A percentile compares a stretch with the other conserved stretches of the same genome.
phyloP scores from a whole-genome alignment of 73 alveolate species.

The Symbiodinium natans region DNA sequence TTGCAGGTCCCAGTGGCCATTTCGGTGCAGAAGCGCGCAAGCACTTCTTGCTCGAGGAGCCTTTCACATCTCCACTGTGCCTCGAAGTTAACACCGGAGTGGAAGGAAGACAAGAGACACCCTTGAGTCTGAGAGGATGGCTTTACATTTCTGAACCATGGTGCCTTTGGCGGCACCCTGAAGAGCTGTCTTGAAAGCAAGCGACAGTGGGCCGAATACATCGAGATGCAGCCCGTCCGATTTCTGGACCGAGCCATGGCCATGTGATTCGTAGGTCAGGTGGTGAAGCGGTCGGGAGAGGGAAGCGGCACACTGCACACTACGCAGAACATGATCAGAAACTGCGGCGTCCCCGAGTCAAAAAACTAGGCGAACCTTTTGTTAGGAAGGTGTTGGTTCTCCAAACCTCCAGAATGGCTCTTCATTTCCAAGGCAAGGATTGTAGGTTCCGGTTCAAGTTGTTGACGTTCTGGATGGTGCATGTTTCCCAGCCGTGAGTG shows the following conservation, averaged over 20 bases:
- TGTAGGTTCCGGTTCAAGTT: too few relatives aligned
- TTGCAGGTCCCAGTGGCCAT: constrained; percentile 85
- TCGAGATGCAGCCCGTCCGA: constrained; percentile 92
- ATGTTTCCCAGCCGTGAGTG: too few relatives aligned
- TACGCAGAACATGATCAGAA: too few relatives aligned
- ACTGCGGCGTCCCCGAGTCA: too few relatives aligned
- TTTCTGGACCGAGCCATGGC: constrained; percentile 60
- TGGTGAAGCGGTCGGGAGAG: neutral
- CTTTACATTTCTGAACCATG: constrained; percentile 83
- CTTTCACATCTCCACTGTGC: neutral
- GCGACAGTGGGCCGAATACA: constrained; percentile 49
- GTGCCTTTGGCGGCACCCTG: constrained; percentile 87
- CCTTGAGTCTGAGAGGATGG: constrained; percentile 46
- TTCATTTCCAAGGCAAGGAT: too few relatives aligned
- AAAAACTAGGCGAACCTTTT: too few relatives aligned
- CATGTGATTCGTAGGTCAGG: neutral
- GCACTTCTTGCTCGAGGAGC: constrained; percentile 78
- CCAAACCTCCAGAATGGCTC: too few relatives aligned
- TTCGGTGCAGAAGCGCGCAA: constrained; percentile 92
- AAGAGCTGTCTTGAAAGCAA: constrained; percentile 41
- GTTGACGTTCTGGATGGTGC: too few relatives aligned
- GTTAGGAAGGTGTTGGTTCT: too few relatives aligned
- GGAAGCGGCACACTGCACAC: too few relatives aligned
- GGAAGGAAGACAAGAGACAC: neutral
- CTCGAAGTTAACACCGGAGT: neutral